These are phyloP conservation scores for Ulota crispa DNA, from an alignment of 225 moss, liverwort and hornwort species.

Conservation along the genomic window DNA sequence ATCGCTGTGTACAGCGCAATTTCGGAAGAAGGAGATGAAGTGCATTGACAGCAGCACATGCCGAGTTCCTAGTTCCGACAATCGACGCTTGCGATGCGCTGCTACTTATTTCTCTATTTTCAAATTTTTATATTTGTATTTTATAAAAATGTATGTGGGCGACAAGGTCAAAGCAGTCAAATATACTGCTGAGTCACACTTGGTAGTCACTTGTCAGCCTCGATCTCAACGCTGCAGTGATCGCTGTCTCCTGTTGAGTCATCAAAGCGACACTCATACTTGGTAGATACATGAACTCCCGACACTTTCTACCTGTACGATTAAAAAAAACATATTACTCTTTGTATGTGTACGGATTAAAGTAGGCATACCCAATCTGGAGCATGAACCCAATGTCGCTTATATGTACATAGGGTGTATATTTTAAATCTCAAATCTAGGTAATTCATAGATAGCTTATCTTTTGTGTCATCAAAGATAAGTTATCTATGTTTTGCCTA, in stretches of 20 bases:
- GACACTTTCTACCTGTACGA: no score
- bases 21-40: not conserved
- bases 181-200: not conserved
- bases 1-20: not conserved
- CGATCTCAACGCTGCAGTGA: not conserved
- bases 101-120: not conserved
- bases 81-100: slow-evolving; percentile 5
- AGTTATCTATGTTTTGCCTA: no score
- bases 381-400: no score
- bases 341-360: not conserved
- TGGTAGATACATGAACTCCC: not conserved
- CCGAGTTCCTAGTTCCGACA: not conserved
- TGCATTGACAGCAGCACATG: not conserved
- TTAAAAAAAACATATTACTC: not conserved
- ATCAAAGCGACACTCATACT: not conserved
- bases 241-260: not conserved
- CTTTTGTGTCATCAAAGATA: no score
- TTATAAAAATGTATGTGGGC: no score
- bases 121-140: no score
- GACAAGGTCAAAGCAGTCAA: not conserved
- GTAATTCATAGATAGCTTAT: no score
- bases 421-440: no score
- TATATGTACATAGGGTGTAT: no score
- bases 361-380: no score
- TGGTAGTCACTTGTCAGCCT: not conserved